These are phyloP conservation scores for Xerocomellus amylosporus DNA, from an alignment of 768 basidiomycete genomes.

Conservation along the genomic window DNA sequence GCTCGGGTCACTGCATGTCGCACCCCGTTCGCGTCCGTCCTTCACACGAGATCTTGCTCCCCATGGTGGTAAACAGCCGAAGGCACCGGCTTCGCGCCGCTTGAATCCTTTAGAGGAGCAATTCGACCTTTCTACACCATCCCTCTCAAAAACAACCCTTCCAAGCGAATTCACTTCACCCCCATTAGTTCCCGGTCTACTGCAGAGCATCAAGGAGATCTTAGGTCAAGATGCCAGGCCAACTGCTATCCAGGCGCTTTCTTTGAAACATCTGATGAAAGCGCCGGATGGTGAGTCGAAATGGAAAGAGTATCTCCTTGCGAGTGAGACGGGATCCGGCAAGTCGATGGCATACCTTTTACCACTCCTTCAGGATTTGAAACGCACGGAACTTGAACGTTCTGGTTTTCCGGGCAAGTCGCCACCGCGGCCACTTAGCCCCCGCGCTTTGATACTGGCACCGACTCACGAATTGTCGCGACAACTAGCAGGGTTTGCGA, in stretches of 20 bases:
- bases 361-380: constrained; percentile 77
- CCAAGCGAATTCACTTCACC: constrained; percentile 58
- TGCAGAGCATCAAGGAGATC: constrained; percentile 52
- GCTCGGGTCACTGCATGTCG: constrained; percentile 27
- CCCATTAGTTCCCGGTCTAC: constrained; percentile 63
- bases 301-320: constrained; percentile 58
- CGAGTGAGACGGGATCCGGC: constrained; percentile 88
- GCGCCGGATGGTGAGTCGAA: constrained; percentile 10
- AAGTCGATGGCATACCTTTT: constrained; percentile 90
- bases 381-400: constrained; percentile 51
- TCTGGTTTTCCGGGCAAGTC: constrained; percentile 4
- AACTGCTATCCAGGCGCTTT: constrained; percentile 77
- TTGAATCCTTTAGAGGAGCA: constrained; percentile 33
- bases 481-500: constrained; percentile 73
- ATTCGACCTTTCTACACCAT: constrained; percentile 35
- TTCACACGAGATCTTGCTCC: constrained; percentile 19
- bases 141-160: constrained; percentile 28
- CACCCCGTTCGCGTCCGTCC: constrained; percentile 14
- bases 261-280: constrained; percentile 61
- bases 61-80: constrained; percentile 16
- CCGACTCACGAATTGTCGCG: constrained; percentile 89
- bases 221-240: constrained; percentile 58
- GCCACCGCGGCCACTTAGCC: constrained; percentile 43
- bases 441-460: constrained; percentile 77
- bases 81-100: background rate